Percentiles rank a stretch among this genome's conserved stretches.
These are phyloP conservation scores for Gossypium lobatum DNA, from an alignment of 441 rosid genomes.

Conservation along the genomic window DNA sequence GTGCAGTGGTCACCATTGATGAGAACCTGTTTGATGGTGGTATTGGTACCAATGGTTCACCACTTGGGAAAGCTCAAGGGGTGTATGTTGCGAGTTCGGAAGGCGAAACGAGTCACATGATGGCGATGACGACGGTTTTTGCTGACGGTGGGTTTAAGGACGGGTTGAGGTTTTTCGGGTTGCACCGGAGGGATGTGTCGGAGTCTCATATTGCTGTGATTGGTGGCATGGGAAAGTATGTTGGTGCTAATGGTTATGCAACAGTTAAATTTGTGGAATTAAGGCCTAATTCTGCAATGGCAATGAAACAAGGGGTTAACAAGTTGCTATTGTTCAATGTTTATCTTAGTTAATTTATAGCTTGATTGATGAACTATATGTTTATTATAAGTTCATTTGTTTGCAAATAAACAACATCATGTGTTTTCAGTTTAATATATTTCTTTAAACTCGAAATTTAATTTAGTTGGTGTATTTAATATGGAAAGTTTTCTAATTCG, in stretches of 20 bases:
- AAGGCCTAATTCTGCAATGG: neutral
- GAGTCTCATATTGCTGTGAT: slow-evolving; percentile 53
- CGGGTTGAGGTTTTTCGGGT: slow-evolving; percentile 43
- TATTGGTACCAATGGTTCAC: slow-evolving; percentile 14
- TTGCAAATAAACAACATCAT: neutral
- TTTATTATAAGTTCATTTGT: neutral
- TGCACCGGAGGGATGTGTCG: slow-evolving; percentile 20
- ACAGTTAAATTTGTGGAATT: slow-evolving; percentile 24
- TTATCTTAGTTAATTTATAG: slow-evolving; percentile 25
- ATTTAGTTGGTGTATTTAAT: neutral
- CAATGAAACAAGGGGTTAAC: slow-evolving; percentile 13
- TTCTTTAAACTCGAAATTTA: neutral
- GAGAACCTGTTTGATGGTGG: slow-evolving; percentile 30
- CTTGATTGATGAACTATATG: neutral
- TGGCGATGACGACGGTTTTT: slow-evolving; percentile 42
- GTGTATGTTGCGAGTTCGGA: slow-evolving; percentile 41
- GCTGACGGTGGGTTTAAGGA: slow-evolving; percentile 17
- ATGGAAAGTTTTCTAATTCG: neutral
- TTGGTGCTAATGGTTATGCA: slow-evolving; percentile 53
- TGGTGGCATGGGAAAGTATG: slow-evolving; percentile 44
- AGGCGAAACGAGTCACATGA: slow-evolving; percentile 37
- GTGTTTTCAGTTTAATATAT: neutral
- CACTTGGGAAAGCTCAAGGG: slow-evolving; percentile 51
- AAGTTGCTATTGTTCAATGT: slow-evolving; percentile 29
- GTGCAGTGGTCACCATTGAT: slow-evolving; percentile 29